Evolutionary conservation across 139 green algal species (phyloP).

Genomic region (Chlamydomonas urium): DNA sequence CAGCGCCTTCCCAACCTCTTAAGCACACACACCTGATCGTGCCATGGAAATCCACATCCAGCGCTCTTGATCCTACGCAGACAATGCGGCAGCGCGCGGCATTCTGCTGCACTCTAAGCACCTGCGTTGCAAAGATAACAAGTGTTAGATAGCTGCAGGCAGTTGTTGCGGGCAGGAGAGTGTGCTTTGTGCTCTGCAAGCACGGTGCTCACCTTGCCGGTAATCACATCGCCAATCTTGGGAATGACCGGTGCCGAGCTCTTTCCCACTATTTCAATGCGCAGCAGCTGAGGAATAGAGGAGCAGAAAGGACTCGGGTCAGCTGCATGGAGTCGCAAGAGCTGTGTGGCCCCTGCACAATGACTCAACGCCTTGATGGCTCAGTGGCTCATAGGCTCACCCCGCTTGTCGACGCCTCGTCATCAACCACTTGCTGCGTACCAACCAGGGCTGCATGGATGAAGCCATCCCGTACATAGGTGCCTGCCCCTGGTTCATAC

Average conservation of each 20-base stretch:
- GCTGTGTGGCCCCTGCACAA: slow-evolving; percentile 21
- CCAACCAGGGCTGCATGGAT: slow-evolving; percentile 52
- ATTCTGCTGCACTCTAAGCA: slow-evolving; percentile 25
- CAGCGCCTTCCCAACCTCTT: no score
- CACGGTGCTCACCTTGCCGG: neutral
- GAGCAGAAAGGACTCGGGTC: neutral
- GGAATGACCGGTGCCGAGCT: neutral
- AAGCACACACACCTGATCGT: slow-evolving; percentile 49
- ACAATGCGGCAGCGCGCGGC: slow-evolving; percentile 41
- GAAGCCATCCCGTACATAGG: slow-evolving; percentile 33
- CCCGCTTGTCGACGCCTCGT: neutral
- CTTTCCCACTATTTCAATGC: slow-evolving; percentile 4
- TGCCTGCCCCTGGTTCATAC: slow-evolving; percentile 42
- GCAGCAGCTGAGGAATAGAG: neutral
- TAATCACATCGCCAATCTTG: slow-evolving; percentile 2
- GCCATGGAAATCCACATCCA: slow-evolving; percentile 58
- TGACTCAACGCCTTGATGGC: neutral
- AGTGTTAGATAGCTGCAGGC: neutral
- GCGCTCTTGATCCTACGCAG: slow-evolving; percentile 47
- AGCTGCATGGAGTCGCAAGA: slow-evolving; percentile 12
- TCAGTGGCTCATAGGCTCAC: neutral
- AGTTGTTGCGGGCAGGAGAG: no score
- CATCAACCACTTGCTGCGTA: neutral
- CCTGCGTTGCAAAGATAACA: neutral
- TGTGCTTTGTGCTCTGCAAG: no score